Base-by-base conservation (phyloP, 257 asterid genomes). In the Handroanthus guayacan region DNA sequence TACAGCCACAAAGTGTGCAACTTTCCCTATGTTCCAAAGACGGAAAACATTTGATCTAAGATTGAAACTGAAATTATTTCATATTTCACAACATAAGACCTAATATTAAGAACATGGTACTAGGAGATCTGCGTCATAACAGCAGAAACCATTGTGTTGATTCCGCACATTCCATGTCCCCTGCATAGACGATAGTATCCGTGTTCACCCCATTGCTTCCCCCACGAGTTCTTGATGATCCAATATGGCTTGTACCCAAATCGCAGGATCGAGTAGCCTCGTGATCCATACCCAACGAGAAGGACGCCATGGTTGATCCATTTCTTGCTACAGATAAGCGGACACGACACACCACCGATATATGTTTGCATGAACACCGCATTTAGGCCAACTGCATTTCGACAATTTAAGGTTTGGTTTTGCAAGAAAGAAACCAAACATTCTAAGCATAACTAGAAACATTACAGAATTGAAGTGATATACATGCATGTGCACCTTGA, bases 201-300 rank as follows among this genome's bases (percentile, higher is more conserved):
- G 0, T 82, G 70, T 66, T 93, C 98, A 0, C 98, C 97, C 98
- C 98, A 93, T 0, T 77, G 79, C 76, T 81, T 78, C 5, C 97
- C 97, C 98, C 98, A 91, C 25, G 97, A 93, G 81, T 93, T 93
- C 91, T 93, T 93, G 79, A 93, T 85, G 58, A 88, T 85, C 96
- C 98, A 93, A 18, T 89, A 93, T 4, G 93, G 96, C 79, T 88
- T 89, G 86, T 86, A 61, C 71, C 93, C 84, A 3, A 93, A 52
- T 38, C 97, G 82, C 48, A 93, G 79, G 13, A 93, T 86, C 2
- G 98, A 93, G 85, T 36, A 93, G 25, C 97, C 98, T 34, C 62
- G 88, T 1, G 91, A 82, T n/a, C 91, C 93, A 50, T 93, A 93
- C 36, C 97, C 98, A 0, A 93, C 97, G 0, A 93, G 88, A 5